These are phyloP conservation scores for Oemleria cerasiformis DNA, from an alignment of 306 rosid species.

Conservation along the genomic window DNA sequence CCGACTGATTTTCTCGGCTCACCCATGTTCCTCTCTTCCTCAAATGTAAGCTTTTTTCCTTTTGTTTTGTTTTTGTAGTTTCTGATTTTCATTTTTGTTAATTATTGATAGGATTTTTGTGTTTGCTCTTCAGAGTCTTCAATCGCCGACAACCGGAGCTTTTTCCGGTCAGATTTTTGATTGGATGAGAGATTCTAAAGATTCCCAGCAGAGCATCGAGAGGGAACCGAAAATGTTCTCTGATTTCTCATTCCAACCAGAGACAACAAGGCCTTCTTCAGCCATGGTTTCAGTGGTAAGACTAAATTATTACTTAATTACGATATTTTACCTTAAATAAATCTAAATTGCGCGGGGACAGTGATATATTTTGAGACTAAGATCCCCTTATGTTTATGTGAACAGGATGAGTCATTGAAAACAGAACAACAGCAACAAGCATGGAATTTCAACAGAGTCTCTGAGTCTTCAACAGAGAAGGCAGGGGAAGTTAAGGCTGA, in stretches of 20 bases:
- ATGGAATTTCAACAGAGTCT: constrained; percentile 42
- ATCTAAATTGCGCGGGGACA: no score
- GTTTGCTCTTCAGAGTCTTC: constrained; percentile 44
- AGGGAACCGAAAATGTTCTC: constrained; percentile 39
- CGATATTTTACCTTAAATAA: no score
- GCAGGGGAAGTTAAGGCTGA: constrained; percentile 43
- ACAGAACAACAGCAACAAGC: constrained; percentile 37
- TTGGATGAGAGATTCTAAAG: constrained; percentile 42
- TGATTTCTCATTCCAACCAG: constrained; percentile 71
- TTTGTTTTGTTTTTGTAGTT: constrained; percentile 15
- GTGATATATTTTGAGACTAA: no score
- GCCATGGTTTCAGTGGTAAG: constrained; percentile 47
- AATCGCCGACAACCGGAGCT: constrained; percentile 63
- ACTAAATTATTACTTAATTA: background rate
- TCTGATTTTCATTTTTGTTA: background rate
- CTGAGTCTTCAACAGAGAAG: constrained; percentile 36
- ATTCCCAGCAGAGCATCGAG: constrained; percentile 34
- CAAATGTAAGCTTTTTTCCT: constrained; percentile 48
- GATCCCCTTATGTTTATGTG: constrained; percentile 3
- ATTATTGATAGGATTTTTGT: background rate
- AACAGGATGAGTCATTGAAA: constrained; percentile 44
- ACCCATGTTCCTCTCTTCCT: constrained; percentile 46
- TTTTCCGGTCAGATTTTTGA: constrained; percentile 44
- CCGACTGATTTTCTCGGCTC: constrained; percentile 65
- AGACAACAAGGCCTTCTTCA: constrained; percentile 45